Base-by-base conservation (phyloP, 306 rosid genomes). In the Neltuma alba region DNA sequence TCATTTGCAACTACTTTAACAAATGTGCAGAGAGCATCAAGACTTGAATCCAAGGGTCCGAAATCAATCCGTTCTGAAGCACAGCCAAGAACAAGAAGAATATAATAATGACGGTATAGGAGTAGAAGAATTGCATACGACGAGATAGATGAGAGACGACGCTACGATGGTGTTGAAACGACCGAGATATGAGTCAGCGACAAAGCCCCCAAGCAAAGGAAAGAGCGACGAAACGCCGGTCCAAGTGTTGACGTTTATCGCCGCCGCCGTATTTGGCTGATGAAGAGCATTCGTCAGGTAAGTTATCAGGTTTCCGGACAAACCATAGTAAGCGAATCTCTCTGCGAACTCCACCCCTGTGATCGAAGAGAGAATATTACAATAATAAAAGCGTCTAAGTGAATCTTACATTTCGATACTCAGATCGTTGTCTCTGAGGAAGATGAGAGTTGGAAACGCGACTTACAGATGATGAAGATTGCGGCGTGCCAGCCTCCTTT, bases 191-290 rank as follows among this genome's bases (percentile, higher is more conserved):
- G 92, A 90, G 69, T 90, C 92, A 3, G 92, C 94, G 0, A 88
- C 13, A 83, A 86, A 83, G 36, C 88, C 92, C 7, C 94, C 92
- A 9, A 90, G 82, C 58, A 90, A 2, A 28, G 94, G 92, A 45
- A 88, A 88, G 37, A 90, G 80, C 0, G 89, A 75, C 0, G 92
- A 85, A 11, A 89, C 84, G 21, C 91, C 94, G 30, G 80, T 60
- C 94, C 94, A 90, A 3, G 88, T 85, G 87, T 90, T 90, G 33
- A 90, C 91, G 60, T 85, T 81, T 74, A 85, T 83, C 0, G 80
- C 89, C 16, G 94, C 92, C 0, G 76, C 76, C 4, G 87, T 72
- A 18, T 72, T 45, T 0, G 92, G 79, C 69, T 83, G 83, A 15
- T 83, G 60, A 72, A 88, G 82, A 64, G 69, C 84, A 68, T 83